Percentiles rank a stretch among this genome's conserved stretches.
Evolutionary conservation across 208 protist species (phyloP).

Genomic region (Trypanosoma congolense): DNA sequence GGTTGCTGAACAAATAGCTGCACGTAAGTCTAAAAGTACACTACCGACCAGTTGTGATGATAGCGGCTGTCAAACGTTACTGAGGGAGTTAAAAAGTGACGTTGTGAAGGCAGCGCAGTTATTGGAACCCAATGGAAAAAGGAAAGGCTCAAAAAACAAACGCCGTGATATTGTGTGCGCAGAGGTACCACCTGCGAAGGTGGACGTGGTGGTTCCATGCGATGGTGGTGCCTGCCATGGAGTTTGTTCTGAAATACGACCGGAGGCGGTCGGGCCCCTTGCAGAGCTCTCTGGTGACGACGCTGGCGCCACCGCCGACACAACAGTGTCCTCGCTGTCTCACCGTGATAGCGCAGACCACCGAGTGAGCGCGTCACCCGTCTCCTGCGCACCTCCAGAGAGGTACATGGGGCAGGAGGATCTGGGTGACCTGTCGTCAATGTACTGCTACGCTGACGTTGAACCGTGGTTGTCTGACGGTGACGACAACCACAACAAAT

Average conservation of each 20-base stretch:
- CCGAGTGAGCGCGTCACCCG: background rate
- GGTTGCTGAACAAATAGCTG: conserved; percentile 8
- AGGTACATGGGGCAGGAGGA: background rate
- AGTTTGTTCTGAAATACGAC: background rate
- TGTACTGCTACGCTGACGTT: conserved; percentile 36
- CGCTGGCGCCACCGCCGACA: conserved; percentile 2
- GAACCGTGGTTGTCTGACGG: conserved; percentile 24
- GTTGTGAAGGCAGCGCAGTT: conserved; percentile 11
- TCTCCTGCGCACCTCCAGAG: background rate
- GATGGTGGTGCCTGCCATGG: background rate
- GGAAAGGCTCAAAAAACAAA: background rate
- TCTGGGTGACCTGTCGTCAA: conserved; percentile 23
- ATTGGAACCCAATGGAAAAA: conserved; percentile 9
- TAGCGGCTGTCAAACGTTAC: background rate
- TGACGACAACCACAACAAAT: background rate
- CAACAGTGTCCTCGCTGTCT: conserved; percentile 17
- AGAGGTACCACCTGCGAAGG: conserved; percentile 2
- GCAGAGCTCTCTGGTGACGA: background rate
- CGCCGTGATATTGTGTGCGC: conserved; percentile 12
- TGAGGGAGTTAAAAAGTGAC: conserved; percentile 17
- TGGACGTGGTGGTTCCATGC: background rate
- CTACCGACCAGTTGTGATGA: background rate
- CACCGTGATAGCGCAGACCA: conserved; percentile 12
- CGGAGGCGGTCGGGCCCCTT: background rate
- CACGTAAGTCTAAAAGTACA: background rate